Conservation (phyloP, 192 early-diverging fungal species). For the Dimargaris xerosporica region DNA sequence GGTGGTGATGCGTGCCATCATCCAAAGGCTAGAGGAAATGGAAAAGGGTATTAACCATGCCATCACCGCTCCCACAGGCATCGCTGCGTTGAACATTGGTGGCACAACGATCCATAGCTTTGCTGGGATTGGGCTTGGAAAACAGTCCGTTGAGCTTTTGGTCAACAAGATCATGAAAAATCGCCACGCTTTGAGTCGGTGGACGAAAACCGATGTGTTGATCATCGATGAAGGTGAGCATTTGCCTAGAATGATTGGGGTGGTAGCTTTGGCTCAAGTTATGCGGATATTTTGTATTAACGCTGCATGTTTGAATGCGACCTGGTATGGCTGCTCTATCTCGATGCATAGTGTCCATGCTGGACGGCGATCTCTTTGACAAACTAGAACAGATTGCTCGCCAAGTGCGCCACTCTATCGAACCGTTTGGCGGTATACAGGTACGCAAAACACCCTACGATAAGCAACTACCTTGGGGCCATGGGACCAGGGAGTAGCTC, state of each 20-base stretch:
- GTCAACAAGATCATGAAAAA: constrained; percentile 23
- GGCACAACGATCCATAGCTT: constrained; percentile 65
- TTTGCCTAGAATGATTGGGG: too few relatives aligned
- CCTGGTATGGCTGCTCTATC: too few relatives aligned
- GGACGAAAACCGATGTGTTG: constrained; percentile 42
- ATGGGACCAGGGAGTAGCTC: too few relatives aligned
- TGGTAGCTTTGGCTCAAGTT: too few relatives aligned
- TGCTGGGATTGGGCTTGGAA: constrained; percentile 44
- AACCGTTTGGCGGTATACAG: constrained; percentile 67
- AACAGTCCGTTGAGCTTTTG: constrained; percentile 15
- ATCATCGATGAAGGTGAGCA: constrained; percentile 48
- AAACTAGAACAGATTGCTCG: constrained; percentile 53
- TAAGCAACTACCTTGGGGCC: too few relatives aligned
- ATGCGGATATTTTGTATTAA: too few relatives aligned
- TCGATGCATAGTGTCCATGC: constrained; percentile 37
- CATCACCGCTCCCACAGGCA: constrained; percentile 61
- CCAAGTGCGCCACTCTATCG: constrained; percentile 19
- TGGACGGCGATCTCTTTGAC: constrained; percentile 55
- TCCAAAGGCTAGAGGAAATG: constrained; percentile 15
- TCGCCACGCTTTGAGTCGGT: constrained; percentile 30
- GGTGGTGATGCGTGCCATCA: constrained; percentile 24
- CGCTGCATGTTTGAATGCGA: too few relatives aligned
- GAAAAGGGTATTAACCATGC: constrained; percentile 14
- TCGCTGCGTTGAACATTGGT: constrained; percentile 64
- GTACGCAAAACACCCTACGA: too few relatives aligned